Percentiles rank a stretch among this genome's conserved stretches.
Conservation (phyloP, 805 yeast genomes). For the Metschnikowia shivogae region DNA sequence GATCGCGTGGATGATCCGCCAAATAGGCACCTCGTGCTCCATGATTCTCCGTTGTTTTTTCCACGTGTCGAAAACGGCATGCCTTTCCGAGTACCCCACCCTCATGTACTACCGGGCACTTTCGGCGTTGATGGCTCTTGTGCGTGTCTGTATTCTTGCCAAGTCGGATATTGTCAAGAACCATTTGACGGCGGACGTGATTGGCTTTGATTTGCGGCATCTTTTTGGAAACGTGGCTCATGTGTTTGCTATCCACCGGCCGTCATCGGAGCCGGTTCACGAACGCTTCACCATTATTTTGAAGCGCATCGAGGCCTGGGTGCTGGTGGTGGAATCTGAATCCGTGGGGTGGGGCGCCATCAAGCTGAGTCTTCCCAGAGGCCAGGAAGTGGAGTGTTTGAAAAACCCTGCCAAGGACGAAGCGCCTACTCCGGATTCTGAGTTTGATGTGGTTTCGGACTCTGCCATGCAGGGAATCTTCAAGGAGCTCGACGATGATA, state of each 20-base stretch:
- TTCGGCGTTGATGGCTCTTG: constrained; percentile 47
- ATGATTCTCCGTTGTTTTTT: constrained; percentile 45
- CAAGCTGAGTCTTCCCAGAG: constrained; percentile 28
- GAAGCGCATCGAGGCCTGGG: constrained; percentile 26
- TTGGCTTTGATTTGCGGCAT: constrained; percentile 5
- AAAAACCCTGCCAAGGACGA: neutral
- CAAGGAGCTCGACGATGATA: constrained; percentile 29
- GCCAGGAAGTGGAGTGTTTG: constrained; percentile 25
- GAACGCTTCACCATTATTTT: constrained; percentile 10
- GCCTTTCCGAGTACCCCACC: constrained; percentile 43
- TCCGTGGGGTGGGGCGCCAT: constrained; percentile 2
- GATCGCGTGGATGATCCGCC: constrained; percentile 19
- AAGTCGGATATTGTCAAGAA: constrained; percentile 24
- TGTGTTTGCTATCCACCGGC: constrained; percentile 1
- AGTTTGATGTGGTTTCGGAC: constrained; percentile 1
- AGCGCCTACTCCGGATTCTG: too few relatives aligned
- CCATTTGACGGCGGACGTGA: neutral
- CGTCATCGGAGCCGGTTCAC: constrained; percentile 2
- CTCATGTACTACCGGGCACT: constrained; percentile 51
- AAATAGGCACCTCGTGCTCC: constrained; percentile 44
- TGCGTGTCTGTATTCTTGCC: constrained; percentile 44
- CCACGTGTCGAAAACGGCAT: constrained; percentile 27
- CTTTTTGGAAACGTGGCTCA: constrained; percentile 5
- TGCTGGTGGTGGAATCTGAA: constrained; percentile 7
- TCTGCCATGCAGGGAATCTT: constrained; percentile 25